Evolutionary conservation across 768 basidiomycete species (phyloP).

Genomic region (Tulasnella sp.): DNA sequence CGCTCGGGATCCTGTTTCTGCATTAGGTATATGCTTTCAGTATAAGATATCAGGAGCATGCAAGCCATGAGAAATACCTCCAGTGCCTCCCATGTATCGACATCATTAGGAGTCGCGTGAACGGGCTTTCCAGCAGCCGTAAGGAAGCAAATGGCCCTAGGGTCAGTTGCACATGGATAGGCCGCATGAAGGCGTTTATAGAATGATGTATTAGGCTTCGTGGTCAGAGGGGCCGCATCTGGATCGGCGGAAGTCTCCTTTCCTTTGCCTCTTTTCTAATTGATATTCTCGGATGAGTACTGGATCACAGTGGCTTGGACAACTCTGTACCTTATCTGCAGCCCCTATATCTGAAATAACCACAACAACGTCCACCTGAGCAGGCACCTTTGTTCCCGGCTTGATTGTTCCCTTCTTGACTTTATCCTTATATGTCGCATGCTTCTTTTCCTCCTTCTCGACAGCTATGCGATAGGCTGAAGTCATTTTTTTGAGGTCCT

Average conservation of each 20-base stretch:
- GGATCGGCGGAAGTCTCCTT: background rate
- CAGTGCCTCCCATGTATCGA: background rate
- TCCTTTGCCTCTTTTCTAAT: background rate
- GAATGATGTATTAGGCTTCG: background rate
- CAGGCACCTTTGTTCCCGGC: background rate
- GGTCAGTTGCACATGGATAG: background rate
- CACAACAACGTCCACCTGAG: background rate
- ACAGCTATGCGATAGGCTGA: background rate
- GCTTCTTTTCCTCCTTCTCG: background rate
- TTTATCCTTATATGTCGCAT: background rate
- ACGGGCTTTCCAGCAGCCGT: background rate
- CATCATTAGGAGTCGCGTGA: background rate
- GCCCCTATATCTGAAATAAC: background rate
- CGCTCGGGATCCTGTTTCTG: background rate
- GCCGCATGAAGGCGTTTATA: background rate
- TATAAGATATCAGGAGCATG: background rate
- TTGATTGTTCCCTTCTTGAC: background rate
- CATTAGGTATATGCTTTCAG: background rate
- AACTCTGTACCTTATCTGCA: background rate
- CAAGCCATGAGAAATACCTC: too few relatives aligned
- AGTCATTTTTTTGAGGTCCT: background rate
- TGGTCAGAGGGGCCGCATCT: background rate
- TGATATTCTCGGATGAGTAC: background rate
- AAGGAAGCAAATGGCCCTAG: background rate
- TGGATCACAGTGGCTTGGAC: background rate